Evolutionary conservation across 2,329 filamentous ascomycete species (phyloP).

Genomic region (Colletotrichum sp.): DNA sequence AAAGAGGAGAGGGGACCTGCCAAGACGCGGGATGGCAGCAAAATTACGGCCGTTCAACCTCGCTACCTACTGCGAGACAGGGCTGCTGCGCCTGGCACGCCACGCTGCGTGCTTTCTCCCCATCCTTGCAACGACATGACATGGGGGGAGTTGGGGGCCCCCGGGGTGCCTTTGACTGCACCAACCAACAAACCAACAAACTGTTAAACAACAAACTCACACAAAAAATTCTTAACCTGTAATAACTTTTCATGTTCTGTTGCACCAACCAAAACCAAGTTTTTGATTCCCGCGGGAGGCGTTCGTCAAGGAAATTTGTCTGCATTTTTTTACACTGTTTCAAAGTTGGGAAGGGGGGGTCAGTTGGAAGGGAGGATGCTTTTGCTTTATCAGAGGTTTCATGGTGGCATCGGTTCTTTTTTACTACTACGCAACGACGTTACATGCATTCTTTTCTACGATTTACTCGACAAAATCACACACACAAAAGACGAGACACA

Average conservation of each 20-base stretch:
- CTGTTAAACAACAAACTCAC: neutral
- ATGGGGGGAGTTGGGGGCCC: neutral
- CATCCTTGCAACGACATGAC: neutral
- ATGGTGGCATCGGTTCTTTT: neutral
- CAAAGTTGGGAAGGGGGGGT: neutral
- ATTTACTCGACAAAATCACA: neutral
- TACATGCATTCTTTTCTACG: slow-evolving; percentile 9
- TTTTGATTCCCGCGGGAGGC: neutral
- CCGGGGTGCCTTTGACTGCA: neutral
- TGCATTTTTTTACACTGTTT: neutral
- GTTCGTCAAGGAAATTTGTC: slow-evolving; percentile 4
- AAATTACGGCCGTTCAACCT: neutral
- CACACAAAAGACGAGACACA: slow-evolving; percentile 8
- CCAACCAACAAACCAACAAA: neutral
- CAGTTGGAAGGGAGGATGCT: neutral
- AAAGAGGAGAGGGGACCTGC: slow-evolving; percentile 10
- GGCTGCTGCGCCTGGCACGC: neutral
- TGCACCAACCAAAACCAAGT: neutral
- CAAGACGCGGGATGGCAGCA: neutral
- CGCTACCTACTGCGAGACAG: neutral
- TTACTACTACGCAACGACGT: neutral
- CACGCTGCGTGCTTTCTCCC: neutral
- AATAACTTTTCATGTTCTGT: slow-evolving; percentile 10
- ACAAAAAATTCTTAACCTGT: slow-evolving; percentile 3
- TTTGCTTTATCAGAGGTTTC: neutral